Percentiles rank a stretch among this genome's conserved stretches.
phyloP scores from a whole-genome alignment of 228 moss, liverwort and hornwort genomes.

The Sphagnum fallax region DNA sequence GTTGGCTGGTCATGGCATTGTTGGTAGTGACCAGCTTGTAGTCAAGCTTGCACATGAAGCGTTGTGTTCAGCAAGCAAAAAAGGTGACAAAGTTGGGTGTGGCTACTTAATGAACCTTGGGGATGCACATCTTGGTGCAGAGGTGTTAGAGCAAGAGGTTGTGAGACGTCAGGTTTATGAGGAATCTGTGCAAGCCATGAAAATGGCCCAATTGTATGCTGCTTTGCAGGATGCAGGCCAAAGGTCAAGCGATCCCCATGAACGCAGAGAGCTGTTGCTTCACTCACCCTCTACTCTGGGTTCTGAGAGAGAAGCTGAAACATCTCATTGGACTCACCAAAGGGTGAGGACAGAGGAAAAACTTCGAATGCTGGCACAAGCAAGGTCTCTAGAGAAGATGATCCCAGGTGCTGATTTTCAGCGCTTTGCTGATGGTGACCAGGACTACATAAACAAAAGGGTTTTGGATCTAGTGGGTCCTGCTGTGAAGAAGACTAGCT shows the following conservation, averaged over 20 bases:
- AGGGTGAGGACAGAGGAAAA: slow-evolving; percentile 48
- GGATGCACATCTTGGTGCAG: slow-evolving; percentile 53
- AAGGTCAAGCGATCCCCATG: slow-evolving; percentile 24
- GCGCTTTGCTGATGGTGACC: slow-evolving; percentile 53
- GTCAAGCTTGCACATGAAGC: slow-evolving; percentile 54
- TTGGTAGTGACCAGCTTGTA: slow-evolving; percentile 51
- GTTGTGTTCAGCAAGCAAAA: slow-evolving; percentile 50
- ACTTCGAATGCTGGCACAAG: slow-evolving; percentile 40
- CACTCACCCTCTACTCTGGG: slow-evolving; percentile 19
- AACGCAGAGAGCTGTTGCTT: slow-evolving; percentile 38
- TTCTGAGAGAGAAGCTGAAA: slow-evolving; percentile 11
- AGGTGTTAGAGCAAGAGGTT: slow-evolving; percentile 57
- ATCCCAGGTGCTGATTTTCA: slow-evolving; percentile 57
- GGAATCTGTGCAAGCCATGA: slow-evolving; percentile 49
- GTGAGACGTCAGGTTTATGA: slow-evolving; percentile 35
- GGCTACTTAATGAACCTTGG: slow-evolving; percentile 66
- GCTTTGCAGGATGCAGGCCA: slow-evolving; percentile 48
- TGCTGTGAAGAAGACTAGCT: slow-evolving; percentile 19
- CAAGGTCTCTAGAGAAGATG: slow-evolving; percentile 49
- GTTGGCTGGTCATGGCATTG: slow-evolving; percentile 38
- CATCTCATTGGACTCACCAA: slow-evolving; percentile 44
- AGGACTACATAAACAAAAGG: slow-evolving; percentile 37
- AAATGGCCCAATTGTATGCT: slow-evolving; percentile 57
- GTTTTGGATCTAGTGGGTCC: slow-evolving; percentile 39
- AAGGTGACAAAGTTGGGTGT: slow-evolving; percentile 57